phyloP scores from a whole-genome alignment of 2,329 filamentous ascomycete species.

The Trichoderma aggressivum region DNA sequence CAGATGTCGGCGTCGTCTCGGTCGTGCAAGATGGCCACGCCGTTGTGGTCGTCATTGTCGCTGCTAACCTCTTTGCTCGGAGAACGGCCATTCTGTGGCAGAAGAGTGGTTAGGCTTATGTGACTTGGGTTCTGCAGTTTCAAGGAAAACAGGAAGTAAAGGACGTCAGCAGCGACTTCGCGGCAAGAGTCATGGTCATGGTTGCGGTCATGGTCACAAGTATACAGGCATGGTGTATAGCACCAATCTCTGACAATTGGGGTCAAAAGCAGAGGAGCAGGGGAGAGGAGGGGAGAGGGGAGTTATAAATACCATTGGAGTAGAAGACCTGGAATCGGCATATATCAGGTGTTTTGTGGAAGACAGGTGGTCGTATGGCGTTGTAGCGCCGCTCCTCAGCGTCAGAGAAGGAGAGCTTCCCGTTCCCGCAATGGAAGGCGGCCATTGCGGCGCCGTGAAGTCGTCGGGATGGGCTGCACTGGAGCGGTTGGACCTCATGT shows the following conservation, averaged over 20 bases:
- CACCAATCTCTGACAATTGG: neutral
- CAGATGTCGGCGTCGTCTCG: constrained; percentile 44
- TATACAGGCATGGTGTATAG: neutral
- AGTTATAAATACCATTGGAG: constrained; percentile 27
- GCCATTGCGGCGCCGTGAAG: constrained; percentile 27
- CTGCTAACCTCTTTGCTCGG: constrained; percentile 34
- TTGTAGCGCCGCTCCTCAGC: constrained; percentile 27
- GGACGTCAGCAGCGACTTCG: constrained; percentile 18
- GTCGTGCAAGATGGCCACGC: constrained; percentile 40
- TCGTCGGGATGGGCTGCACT: constrained; percentile 17
- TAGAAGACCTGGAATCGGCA: constrained; percentile 30
- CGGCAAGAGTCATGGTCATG: constrained; percentile 8
- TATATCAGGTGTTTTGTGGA: constrained; percentile 24
- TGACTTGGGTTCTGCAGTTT: constrained; percentile 40
- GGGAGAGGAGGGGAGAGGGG: neutral
- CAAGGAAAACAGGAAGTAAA: neutral
- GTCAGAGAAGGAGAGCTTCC: constrained; percentile 27
- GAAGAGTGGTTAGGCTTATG: constrained; percentile 39
- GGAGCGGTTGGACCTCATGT: constrained; percentile 18
- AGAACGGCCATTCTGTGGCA: constrained; percentile 32
- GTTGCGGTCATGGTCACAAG: neutral
- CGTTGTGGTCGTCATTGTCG: constrained; percentile 28
- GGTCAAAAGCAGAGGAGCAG: neutral
- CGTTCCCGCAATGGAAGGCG: constrained; percentile 25
- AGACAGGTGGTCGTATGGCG: constrained; percentile 23